Percentiles rank a stretch among this genome's conserved stretches.
Evolutionary conservation across 495 filamentous ascomycete genomes (phyloP).

Genomic region (Daldinia childiae): DNA sequence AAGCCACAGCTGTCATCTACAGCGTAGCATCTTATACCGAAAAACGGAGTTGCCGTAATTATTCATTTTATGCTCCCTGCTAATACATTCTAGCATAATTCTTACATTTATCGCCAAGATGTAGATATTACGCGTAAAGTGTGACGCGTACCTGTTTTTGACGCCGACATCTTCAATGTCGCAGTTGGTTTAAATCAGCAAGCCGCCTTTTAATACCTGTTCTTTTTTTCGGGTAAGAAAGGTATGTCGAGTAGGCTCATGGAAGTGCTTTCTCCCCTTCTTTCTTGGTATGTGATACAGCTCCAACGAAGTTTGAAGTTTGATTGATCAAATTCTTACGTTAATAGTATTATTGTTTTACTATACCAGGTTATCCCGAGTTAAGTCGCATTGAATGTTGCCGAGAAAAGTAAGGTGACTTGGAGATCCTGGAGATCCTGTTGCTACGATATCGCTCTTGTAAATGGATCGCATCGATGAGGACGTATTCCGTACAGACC

Average conservation of each 20-base stretch:
- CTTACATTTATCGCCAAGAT: neutral
- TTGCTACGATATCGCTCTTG: constrained; percentile 13
- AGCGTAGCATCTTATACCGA: constrained; percentile 13
- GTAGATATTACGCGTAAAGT: constrained; percentile 28
- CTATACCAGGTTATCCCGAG: constrained; percentile 13
- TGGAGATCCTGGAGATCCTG: constrained; percentile 13
- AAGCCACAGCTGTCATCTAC: constrained; percentile 36
- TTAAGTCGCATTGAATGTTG: constrained; percentile 4
- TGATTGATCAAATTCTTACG: constrained; percentile 3
- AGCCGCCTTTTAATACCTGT: neutral
- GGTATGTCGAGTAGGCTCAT: no score
- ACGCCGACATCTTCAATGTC: neutral
- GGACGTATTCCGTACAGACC: neutral
- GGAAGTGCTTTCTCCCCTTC: neutral
- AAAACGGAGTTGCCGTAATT: constrained; percentile 36
- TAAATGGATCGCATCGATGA: neutral
- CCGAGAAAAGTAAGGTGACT: constrained; percentile 28
- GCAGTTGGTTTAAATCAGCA: neutral
- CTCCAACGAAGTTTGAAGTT: constrained; percentile 6
- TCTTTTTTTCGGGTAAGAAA: constrained; percentile 1
- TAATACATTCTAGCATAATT: constrained; percentile 5
- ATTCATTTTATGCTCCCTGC: constrained; percentile 8
- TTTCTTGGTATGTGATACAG: constrained; percentile 3
- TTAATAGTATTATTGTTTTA: constrained; percentile 21
- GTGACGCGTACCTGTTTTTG: constrained; percentile 5